A percentile compares a stretch with the other conserved stretches of the same genome.
These are phyloP conservation scores for Aureobasidium melanogenum DNA, from an alignment of 2,329 filamentous ascomycete species.

Conservation along the genomic window DNA sequence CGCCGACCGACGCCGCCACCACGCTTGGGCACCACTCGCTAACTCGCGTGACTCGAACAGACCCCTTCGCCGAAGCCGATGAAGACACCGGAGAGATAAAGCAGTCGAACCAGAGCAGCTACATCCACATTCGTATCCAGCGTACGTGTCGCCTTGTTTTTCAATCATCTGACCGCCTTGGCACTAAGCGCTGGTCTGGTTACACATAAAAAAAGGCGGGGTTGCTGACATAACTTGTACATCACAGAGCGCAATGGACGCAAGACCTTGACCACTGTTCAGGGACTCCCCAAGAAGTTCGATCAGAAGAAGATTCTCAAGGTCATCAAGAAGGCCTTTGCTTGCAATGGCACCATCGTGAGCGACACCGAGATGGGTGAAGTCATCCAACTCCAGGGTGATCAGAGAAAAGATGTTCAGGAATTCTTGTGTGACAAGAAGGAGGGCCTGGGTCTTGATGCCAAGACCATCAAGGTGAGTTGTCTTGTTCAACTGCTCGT, in stretches of 20 bases:
- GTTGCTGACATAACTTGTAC: slow-evolving; percentile 32
- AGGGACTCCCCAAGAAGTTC: slow-evolving; percentile 97
- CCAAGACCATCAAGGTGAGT: slow-evolving; percentile 88
- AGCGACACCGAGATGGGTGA: slow-evolving; percentile 94
- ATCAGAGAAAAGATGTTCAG: slow-evolving; percentile 97
- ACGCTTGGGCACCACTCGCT: slow-evolving; percentile 11
- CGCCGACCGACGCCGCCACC: not conserved
- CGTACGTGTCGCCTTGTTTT: slow-evolving; percentile 53
- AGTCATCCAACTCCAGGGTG: slow-evolving; percentile 98
- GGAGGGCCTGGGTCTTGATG: slow-evolving; percentile 85
- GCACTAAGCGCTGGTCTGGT: not conserved
- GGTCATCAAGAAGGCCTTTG: slow-evolving; percentile 99
- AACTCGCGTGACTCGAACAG: slow-evolving; percentile 40
- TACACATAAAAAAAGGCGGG: slow-evolving; percentile 6
- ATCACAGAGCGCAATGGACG: slow-evolving; percentile 96
- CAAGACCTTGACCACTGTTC: slow-evolving; percentile 99
- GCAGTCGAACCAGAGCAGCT: slow-evolving; percentile 78
- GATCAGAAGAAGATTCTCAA: slow-evolving; percentile 99
- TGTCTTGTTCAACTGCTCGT: not conserved
- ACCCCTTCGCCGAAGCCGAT: slow-evolving; percentile 99
- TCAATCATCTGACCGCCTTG: not conserved
- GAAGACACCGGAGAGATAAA: slow-evolving; percentile 95
- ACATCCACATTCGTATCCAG: slow-evolving; percentile 99
- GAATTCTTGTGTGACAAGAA: slow-evolving; percentile 96
- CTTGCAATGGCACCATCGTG: slow-evolving; percentile 99